Percentiles rank a stretch among this genome's conserved stretches.
phyloP scores from a whole-genome alignment of 1,284 basidiomycete species.

The Naganishia sp. region DNA sequence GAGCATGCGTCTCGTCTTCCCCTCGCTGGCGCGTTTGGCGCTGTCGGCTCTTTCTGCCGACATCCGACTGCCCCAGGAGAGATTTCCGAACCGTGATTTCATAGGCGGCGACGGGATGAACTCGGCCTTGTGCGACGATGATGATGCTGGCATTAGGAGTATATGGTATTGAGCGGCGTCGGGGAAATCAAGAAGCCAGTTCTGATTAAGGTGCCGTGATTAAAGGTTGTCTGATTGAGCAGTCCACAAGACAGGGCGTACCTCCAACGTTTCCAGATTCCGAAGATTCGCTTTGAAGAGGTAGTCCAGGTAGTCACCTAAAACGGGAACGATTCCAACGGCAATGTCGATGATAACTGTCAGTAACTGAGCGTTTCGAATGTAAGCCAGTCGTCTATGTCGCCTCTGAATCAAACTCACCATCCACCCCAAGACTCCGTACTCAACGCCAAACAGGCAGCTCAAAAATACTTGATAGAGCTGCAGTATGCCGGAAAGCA shows the following conservation, averaged over 20 bases:
- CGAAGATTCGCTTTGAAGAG: conserved; percentile 54
- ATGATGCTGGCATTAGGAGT: conserved; percentile 51
- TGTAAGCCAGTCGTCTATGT: background rate
- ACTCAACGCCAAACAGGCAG: conserved; percentile 49
- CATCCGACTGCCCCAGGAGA: conserved; percentile 31
- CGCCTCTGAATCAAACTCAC: conserved; percentile 37
- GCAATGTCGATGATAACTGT: conserved; percentile 49
- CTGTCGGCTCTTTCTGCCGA: conserved; percentile 33
- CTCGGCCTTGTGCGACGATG: conserved; percentile 33
- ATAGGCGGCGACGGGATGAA: conserved; percentile 44
- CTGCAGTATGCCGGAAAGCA: conserved; percentile 49
- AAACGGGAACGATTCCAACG: conserved; percentile 50
- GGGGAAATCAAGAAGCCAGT: conserved; percentile 44
- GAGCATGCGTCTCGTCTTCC: conserved; percentile 48
- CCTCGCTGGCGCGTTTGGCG: conserved; percentile 38
- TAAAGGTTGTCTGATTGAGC: conserved; percentile 42
- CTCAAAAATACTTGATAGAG: conserved; percentile 53
- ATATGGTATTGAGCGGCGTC: conserved; percentile 45
- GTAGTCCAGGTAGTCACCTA: conserved; percentile 54
- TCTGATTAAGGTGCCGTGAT: conserved; percentile 52
- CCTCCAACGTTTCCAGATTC: conserved; percentile 43
- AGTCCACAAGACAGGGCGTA: background rate
- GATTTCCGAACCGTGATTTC: conserved; percentile 24
- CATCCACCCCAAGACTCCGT: conserved; percentile 45
- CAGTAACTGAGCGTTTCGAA: conserved; percentile 38